Conservation (phyloP, 2,329 filamentous ascomycete species). For the Aspergillus pseudonomiae region DNA sequence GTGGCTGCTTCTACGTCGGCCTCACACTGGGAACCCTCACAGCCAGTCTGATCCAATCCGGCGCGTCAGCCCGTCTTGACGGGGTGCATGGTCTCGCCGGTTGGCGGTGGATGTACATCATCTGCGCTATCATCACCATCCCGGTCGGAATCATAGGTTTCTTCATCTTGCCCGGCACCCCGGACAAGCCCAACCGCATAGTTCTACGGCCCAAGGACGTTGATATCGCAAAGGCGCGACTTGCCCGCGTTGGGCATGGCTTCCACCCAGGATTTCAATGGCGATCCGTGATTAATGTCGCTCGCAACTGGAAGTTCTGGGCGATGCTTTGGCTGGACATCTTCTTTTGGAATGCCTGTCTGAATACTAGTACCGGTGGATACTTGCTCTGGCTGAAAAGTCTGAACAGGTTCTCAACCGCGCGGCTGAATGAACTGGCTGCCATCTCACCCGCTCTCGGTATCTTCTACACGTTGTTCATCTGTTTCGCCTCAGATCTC, state of each 20-base stretch:
- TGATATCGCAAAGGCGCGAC: constrained; percentile 48
- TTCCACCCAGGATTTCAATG: too few species aligned
- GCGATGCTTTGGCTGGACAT: constrained; percentile 49
- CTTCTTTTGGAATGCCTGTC: constrained; percentile 55
- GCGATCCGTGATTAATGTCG: too few species aligned
- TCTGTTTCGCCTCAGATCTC: constrained; percentile 58
- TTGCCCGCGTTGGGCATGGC: constrained; percentile 26
- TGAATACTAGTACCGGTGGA: constrained; percentile 51
- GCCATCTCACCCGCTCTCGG: constrained; percentile 58
- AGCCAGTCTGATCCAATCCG: constrained; percentile 54
- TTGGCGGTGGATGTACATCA: constrained; percentile 63
- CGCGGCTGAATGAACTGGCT: constrained; percentile 56
- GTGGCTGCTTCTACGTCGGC: constrained; percentile 57
- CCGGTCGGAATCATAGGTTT: constrained; percentile 56
- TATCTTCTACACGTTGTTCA: constrained; percentile 55
- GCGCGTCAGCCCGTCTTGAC: constrained; percentile 44
- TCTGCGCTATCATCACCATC: constrained; percentile 58
- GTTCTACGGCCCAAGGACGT: constrained; percentile 54
- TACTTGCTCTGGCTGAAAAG: constrained; percentile 64
- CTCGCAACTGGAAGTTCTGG: too few species aligned
- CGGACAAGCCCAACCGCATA: constrained; percentile 53
- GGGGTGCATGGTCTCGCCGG: constrained; percentile 52
- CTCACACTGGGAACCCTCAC: constrained; percentile 57
- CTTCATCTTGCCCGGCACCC: constrained; percentile 56
- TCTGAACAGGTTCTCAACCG: constrained; percentile 49